Conservation (phyloP, 139 green algal genomes). For the Asterochloris erici region DNA sequence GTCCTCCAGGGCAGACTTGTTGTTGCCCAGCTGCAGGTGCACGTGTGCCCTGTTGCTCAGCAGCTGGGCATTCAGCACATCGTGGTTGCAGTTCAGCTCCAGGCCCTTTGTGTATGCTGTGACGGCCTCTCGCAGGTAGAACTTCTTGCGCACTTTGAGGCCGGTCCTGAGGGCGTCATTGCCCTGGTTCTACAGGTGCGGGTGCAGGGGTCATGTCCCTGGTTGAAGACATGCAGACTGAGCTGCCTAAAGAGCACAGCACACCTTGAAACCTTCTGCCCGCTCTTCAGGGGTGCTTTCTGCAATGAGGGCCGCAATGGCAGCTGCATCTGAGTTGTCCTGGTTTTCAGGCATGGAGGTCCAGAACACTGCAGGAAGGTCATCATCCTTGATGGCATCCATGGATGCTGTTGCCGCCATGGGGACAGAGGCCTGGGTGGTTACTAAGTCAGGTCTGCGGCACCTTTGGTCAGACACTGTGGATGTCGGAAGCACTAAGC, state of each 20-base stretch:
- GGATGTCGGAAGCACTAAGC: too few species aligned
- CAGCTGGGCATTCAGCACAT: conserved; percentile 44
- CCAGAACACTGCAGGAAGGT: conserved; percentile 63
- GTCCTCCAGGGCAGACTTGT: conserved; percentile 66
- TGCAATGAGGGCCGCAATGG: conserved; percentile 64
- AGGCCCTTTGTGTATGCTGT: conserved; percentile 72
- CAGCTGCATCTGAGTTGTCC: conserved; percentile 54
- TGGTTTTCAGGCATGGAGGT: conserved; percentile 63
- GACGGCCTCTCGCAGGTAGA: conserved; percentile 69
- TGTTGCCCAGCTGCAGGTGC: conserved; percentile 76
- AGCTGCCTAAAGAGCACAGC: neutral
- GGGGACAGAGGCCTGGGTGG: too few species aligned
- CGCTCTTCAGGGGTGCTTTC: conserved; percentile 70
- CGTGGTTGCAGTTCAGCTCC: conserved; percentile 28
- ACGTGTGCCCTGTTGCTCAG: conserved; percentile 76
- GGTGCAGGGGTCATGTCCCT: too few species aligned
- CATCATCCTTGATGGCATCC: conserved; percentile 10
- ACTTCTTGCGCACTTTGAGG: conserved; percentile 66
- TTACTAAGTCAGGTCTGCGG: too few species aligned
- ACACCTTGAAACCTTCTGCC: conserved; percentile 70
- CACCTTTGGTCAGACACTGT: too few species aligned
- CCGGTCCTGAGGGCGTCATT: conserved; percentile 72
- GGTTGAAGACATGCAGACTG: neutral
- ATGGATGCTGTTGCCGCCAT: too few species aligned
- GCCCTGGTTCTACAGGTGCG: conserved; percentile 51